Evolutionary conservation across 2,329 filamentous ascomycete genomes (phyloP).

Genomic region (Talaromyces sp.): DNA sequence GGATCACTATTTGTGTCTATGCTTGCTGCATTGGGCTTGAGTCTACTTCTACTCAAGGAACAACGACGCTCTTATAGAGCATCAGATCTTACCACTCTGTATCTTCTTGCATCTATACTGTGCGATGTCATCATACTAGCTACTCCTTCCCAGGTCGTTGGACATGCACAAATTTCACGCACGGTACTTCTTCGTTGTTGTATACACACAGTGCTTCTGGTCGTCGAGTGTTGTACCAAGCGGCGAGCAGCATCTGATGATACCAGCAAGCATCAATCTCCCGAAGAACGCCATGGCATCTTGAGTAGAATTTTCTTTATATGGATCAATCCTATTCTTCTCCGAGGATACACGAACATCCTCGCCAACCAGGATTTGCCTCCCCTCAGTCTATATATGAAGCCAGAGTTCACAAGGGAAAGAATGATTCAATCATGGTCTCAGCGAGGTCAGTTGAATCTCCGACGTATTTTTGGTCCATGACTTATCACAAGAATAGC

Average conservation of each 20-base stretch:
- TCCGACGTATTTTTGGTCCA: not conserved
- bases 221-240: not conserved
- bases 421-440: conserved; percentile 3
- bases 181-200: not conserved
- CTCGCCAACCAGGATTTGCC: conserved; percentile 2
- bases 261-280: not conserved
- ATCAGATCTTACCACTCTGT: conserved; percentile 1
- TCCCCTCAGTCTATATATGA: not conserved
- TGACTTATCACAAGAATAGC: conserved; percentile 1
- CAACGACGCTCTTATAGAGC: not conserved
- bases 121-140: conserved; percentile 6
- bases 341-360: conserved; percentile 1
- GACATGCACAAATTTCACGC: not conserved
- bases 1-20: not conserved
- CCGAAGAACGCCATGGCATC: conserved; percentile 5
- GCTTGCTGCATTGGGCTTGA: conserved; percentile 3
- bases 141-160: not conserved
- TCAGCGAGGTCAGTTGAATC: conserved; percentile 1
- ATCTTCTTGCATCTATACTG: conserved; percentile 6
- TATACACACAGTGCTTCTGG: not conserved
- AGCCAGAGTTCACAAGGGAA: conserved; percentile 1
- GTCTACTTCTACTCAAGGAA: conserved; percentile 4
- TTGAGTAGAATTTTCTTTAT: not conserved
- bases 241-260: not conserved
- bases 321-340: conserved; percentile 9